A percentile compares a stretch with the other conserved stretches of the same genome.
Conservation (phyloP, 176 grass and related monocot species). For the Lolium perenne region DNA sequence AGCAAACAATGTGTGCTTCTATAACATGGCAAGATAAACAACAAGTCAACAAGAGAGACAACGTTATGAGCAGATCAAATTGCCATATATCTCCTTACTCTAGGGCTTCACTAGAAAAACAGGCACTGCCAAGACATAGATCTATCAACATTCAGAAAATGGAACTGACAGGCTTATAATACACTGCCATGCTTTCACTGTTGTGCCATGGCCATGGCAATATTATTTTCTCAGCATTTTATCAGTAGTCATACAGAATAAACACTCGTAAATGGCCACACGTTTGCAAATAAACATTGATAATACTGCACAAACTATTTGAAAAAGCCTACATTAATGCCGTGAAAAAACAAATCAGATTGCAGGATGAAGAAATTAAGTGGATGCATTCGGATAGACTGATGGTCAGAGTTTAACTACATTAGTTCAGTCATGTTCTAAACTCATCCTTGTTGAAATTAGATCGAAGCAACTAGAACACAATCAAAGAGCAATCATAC, state of each 20-base stretch:
- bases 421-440: neutral
- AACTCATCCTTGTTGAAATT: neutral
- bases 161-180: neutral
- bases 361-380: neutral
- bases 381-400: neutral
- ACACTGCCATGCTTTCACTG: neutral
- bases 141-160: neutral
- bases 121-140: neutral
- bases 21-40: neutral
- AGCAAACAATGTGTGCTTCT: neutral
- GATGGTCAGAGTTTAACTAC: neutral
- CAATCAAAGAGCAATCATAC: neutral
- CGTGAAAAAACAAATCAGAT: neutral
- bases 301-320: neutral
- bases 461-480: neutral
- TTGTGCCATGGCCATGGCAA: neutral
- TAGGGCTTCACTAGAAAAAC: neutral
- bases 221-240: neutral
- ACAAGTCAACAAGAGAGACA: neutral
- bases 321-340: neutral
- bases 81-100: neutral
- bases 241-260: neutral
- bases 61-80: neutral
- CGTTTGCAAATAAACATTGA: neutral
- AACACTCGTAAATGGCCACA: neutral